A percentile compares a stretch with the other conserved stretches of the same genome.
phyloP scores from a whole-genome alignment of 805 yeast genomes.

The Kregervanrija pseudodelftensis region DNA sequence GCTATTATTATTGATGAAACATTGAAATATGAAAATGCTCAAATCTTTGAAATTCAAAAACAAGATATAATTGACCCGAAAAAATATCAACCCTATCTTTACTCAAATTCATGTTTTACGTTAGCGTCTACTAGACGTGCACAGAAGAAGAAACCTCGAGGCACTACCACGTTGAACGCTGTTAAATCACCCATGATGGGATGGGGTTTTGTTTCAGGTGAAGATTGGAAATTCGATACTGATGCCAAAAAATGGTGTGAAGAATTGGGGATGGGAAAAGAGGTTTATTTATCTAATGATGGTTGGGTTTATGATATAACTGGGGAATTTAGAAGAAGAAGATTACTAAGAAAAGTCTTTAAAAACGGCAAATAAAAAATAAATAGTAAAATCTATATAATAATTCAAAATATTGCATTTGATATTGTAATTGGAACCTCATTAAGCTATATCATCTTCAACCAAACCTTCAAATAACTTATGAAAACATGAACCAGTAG shows the following conservation, averaged over 20 bases:
- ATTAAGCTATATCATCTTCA: slow-evolving; percentile 14
- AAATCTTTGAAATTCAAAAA: slow-evolving; percentile 66
- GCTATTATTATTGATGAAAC: slow-evolving; percentile 52
- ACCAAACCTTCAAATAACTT: slow-evolving; percentile 47
- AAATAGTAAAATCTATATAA: slow-evolving; percentile 11
- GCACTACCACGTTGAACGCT: slow-evolving; percentile 46
- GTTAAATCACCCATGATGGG: slow-evolving; percentile 55
- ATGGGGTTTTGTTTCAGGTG: slow-evolving; percentile 61
- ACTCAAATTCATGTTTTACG: slow-evolving; percentile 47
- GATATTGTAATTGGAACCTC: background rate
- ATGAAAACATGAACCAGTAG: slow-evolving; percentile 37
- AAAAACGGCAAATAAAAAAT: slow-evolving; percentile 34
- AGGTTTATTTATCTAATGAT: slow-evolving; percentile 27
- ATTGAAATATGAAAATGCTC: slow-evolving; percentile 54
- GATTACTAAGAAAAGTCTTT: slow-evolving; percentile 46
- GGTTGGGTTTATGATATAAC: slow-evolving; percentile 45
- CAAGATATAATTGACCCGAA: slow-evolving; percentile 48
- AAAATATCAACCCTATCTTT: slow-evolving; percentile 56
- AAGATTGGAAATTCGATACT: slow-evolving; percentile 59
- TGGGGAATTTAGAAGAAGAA: slow-evolving; percentile 49
- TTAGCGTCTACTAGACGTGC: slow-evolving; percentile 1
- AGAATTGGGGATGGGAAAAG: slow-evolving; percentile 33
- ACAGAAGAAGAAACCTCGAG: slow-evolving; percentile 57
- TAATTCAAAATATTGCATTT: background rate
- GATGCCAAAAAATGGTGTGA: slow-evolving; percentile 45